Base-by-base conservation (phyloP, 371 early-diverging fungal species). In the Rhizopus sp. region DNA sequence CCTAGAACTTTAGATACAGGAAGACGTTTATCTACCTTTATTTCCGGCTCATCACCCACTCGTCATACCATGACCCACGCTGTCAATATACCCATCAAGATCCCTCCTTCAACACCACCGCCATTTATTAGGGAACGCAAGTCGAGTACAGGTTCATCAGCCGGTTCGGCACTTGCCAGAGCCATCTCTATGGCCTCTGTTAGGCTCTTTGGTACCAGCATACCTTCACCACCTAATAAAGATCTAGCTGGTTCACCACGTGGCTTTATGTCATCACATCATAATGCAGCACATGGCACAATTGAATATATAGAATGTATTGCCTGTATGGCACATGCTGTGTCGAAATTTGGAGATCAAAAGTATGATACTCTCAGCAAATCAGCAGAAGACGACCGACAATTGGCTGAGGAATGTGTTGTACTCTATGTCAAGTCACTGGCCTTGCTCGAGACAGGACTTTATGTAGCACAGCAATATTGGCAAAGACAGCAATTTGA, bases 341-440 rank as follows among this genome's bases (percentile, higher is more conserved):
- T 88, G 5, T 76, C 78, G 16, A 73, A 79, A 45, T 82, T 82
- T 73, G 88, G 83, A 0, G 84, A 86, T 55, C 68, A 68, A n/a
- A 86, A 84, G 63, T 81, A 74, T 62, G 75, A 80, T 9, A 57
- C 65, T 5, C 53, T 73, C 12, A 33, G 66, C 2, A 57, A 54
- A 13, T 48, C 50, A 30, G 34, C 16, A 40, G 45, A 39, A 45
- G 45, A 15, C 15, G 16, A 35, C 33, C 48, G 53, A 60, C 13
- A 38, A 15, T 48, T 74, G 47, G 83, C 83, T 10, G 90, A 90
- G 53, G 93, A 93, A 60, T 84, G 90, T 2, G 78, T 90, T 45
- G 83, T 81, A 12, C 78, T 93, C 12, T 92, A 91, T 63, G 74
- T 94, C 23, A 82, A 88, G 42, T 85, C 92, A 1, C 68, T 94